Conservation (phyloP, 1,139 yeast species). For the Nakaseomyces bracarensis region DNA sequence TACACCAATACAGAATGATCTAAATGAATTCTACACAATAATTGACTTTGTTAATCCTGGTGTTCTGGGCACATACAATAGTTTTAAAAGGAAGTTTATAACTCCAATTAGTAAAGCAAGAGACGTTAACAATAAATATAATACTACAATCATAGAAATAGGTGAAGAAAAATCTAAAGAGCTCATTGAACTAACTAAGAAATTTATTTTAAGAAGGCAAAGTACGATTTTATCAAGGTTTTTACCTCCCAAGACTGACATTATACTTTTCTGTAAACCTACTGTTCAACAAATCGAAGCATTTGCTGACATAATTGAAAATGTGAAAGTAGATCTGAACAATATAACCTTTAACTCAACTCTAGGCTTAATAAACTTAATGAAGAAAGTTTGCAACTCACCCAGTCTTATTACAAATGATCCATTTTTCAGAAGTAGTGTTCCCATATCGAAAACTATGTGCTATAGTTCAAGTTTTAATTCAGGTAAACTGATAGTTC, state of each 20-base stretch:
- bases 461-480: conserved; percentile 30
- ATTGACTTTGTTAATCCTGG: conserved; percentile 83
- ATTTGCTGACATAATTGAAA: conserved; percentile 42
- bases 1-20: conserved; percentile 91
- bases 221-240: conserved; percentile 54
- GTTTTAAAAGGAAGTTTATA: conserved; percentile 60
- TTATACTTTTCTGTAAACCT: conserved; percentile 74
- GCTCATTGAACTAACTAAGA: conserved; percentile 52
- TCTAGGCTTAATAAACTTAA: conserved; percentile 60
- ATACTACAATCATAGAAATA: conserved; percentile 39
- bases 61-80: conserved; percentile 52
- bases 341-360: conserved; percentile 37
- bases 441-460: not conserved
- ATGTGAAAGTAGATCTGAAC: conserved; percentile 36
- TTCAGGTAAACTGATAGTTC: conserved; percentile 48
- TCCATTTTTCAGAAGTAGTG: conserved; percentile 18
- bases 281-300: conserved; percentile 50
- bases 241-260: conserved; percentile 70
- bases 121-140: conserved; percentile 55
- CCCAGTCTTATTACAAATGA: conserved; percentile 53
- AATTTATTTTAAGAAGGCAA: conserved; percentile 71
- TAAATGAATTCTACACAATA: conserved; percentile 73
- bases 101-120: conserved; percentile 68
- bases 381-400: conserved; percentile 79
- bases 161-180: conserved; percentile 61